Percentiles rank a stretch among this genome's conserved stretches.
Conservation (phyloP, 257 asterid species). For the Paulownia fortunei region DNA sequence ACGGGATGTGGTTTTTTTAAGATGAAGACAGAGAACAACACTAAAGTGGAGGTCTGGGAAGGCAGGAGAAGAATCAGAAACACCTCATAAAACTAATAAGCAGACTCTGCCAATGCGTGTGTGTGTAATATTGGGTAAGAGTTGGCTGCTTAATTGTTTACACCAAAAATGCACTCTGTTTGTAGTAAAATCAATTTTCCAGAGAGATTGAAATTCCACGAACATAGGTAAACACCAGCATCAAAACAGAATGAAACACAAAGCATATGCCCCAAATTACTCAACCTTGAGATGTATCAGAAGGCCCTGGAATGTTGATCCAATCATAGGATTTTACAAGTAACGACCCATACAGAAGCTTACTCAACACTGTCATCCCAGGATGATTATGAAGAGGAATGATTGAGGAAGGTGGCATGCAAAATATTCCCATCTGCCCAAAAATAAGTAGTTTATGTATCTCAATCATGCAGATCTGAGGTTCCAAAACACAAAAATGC, state of each 20-base stretch:
- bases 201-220: background rate
- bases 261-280: conserved; percentile 26
- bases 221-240: conserved; percentile 23
- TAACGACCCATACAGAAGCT: conserved; percentile 89
- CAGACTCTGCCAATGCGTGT: background rate
- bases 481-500: conserved; percentile 19
- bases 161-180: conserved; percentile 16
- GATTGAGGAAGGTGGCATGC: conserved; percentile 94
- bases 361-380: conserved; percentile 99
- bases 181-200: conserved; percentile 13
- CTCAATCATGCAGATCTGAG: conserved; percentile 19
- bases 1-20: background rate
- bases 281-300: conserved; percentile 77
- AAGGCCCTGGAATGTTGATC: conserved; percentile 75
- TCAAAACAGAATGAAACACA: conserved; percentile 14
- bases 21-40: background rate
- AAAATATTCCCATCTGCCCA: conserved; percentile 97
- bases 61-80: background rate
- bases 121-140: no score
- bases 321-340: conserved; percentile 93
- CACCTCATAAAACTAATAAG: background rate
- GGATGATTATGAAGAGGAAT: conserved; percentile 99
- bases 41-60: background rate
- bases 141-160: background rate
- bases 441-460: conserved; percentile 27